These are phyloP conservation scores for Phytophthora citricola DNA, from an alignment of 352 stramenopile species.

Conservation along the genomic window DNA sequence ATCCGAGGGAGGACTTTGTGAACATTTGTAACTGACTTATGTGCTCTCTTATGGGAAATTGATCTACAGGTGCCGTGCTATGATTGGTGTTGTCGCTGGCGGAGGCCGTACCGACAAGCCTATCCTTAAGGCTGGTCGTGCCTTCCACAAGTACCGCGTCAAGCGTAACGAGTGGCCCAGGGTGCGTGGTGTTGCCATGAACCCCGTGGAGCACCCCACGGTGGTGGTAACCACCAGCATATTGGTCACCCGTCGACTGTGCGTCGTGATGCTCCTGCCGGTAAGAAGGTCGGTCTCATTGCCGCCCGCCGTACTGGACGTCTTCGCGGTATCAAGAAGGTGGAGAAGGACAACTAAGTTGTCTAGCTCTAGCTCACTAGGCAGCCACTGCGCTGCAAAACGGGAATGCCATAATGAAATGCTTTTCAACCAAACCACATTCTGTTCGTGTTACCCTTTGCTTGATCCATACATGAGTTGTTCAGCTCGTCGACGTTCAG, in stretches of 20 bases:
- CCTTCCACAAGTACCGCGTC: slow-evolving; percentile 98
- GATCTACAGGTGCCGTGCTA: slow-evolving; percentile 92
- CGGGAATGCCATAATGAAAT: slow-evolving; percentile 64
- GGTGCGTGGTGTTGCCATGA: slow-evolving; percentile 99
- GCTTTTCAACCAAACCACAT: slow-evolving; percentile 32
- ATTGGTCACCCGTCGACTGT: slow-evolving; percentile 99
- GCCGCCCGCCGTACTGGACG: slow-evolving; percentile 96
- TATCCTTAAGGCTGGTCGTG: slow-evolving; percentile 97
- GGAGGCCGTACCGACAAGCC: slow-evolving; percentile 99
- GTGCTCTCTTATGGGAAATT: slow-evolving; percentile 30
- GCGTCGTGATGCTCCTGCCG: slow-evolving; percentile 91
- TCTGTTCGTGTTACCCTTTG: background rate
- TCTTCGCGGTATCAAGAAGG: slow-evolving; percentile 98
- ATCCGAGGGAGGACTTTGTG: slow-evolving; percentile 2
- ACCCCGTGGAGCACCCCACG: slow-evolving; percentile 99
- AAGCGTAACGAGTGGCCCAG: slow-evolving; percentile 99
- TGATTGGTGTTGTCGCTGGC: slow-evolving; percentile 97
- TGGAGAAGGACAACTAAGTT: slow-evolving; percentile 90
- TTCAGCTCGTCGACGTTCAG: slow-evolving; percentile 39
- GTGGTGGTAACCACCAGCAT: slow-evolving; percentile 99
- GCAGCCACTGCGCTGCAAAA: slow-evolving; percentile 25
- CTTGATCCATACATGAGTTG: slow-evolving; percentile 27
- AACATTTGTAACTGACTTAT: slow-evolving; percentile 41
- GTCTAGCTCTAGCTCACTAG: slow-evolving; percentile 27
- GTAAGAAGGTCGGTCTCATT: slow-evolving; percentile 99